Evolutionary conservation across 768 basidiomycete species (phyloP).

Genomic region (Mycena filopes): DNA sequence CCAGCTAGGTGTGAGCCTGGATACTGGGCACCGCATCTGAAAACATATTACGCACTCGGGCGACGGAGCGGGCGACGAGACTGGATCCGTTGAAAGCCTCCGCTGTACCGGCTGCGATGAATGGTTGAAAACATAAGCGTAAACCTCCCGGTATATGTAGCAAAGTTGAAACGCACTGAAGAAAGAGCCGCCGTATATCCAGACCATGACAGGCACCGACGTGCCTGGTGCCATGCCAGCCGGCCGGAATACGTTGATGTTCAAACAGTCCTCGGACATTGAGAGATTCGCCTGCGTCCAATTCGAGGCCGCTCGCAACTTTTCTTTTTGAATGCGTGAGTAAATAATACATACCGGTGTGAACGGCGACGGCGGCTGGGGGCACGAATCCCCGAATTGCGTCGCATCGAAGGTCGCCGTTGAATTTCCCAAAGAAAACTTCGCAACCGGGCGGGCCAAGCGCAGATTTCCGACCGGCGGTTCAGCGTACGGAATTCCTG

Average conservation of each 20-base stretch:
- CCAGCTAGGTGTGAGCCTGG: background rate
- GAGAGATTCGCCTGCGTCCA: slow-evolving; percentile 6
- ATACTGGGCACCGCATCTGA: background rate
- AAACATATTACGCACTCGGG: slow-evolving; percentile 16
- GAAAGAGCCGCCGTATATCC: slow-evolving; percentile 26
- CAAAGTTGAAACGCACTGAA: slow-evolving; percentile 11
- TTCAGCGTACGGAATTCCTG: slow-evolving; percentile 33
- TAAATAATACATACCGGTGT: background rate
- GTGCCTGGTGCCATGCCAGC: slow-evolving; percentile 29
- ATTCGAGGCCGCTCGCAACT: background rate
- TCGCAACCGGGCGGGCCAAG: slow-evolving; percentile 36
- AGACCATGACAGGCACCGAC: slow-evolving; percentile 17
- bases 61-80: slow-evolving; percentile 30
- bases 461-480: slow-evolving; percentile 38
- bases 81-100: slow-evolving; percentile 39
- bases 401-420: slow-evolving; percentile 36
- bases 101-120: slow-evolving; percentile 1
- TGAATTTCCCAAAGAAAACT: slow-evolving; percentile 23
- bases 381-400: slow-evolving; percentile 33
- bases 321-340: no score
- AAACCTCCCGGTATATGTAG: no score
- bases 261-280: slow-evolving; percentile 47
- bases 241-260: slow-evolving; percentile 57
- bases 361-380: slow-evolving; percentile 27
- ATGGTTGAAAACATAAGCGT: background rate